Base-by-base conservation (phyloP, 768 basidiomycete genomes). In the Rhodotorula paludigena region DNA sequence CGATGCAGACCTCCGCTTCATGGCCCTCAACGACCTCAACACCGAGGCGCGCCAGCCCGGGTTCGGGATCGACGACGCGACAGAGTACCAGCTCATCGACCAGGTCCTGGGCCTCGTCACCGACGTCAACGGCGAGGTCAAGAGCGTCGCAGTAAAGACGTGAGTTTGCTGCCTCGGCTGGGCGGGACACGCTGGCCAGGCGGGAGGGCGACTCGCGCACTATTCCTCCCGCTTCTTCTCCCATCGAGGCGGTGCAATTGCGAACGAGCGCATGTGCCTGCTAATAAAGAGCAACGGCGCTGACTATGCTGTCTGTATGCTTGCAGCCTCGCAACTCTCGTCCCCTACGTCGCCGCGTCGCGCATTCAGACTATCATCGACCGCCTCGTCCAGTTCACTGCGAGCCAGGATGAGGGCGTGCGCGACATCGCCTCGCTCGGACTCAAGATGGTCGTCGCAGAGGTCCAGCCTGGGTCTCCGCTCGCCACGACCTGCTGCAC, bases 101-200 rank as follows among this genome's bases (percentile, higher is more conserved):
- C 86, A 89, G 77, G 92, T 98, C 2, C 82, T 97, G 49, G 82
- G 85, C 41, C 84, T 97, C 28, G 87, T 97, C 9, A 89, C 90
- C 76, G 96, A 99, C 80, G 88, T 87, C 79, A 97, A 93, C 73
- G 92, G 92, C 14, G 96, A 99, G 81, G 96, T 98, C 71, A 98
- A 98, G 82, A 96, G 96, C 76, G 88, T 90, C 78, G 91, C 92
- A 4, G 94, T 96, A 18, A 92, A 93, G 81, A 93, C 92, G 94
- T 89, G 73, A 60, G 84, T 77, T 25, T n/a, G n/a, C n/a, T n/a
- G n/a, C n/a, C n/a, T n/a, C n/a, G n/a, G n/a, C n/a, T n/a, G n/a
- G n/a, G n/a, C n/a, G n/a, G n/a, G n/a, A n/a, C n/a, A n/a, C n/a
- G n/a, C n/a, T n/a, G n/a, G n/a, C n/a, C n/a, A n/a, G n/a, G n/a